Percentiles rank a stretch among this genome's conserved stretches.
These are phyloP conservation scores for Calonectria pseudoturangicola DNA, from an alignment of 2,329 filamentous ascomycete species.

Conservation along the genomic window DNA sequence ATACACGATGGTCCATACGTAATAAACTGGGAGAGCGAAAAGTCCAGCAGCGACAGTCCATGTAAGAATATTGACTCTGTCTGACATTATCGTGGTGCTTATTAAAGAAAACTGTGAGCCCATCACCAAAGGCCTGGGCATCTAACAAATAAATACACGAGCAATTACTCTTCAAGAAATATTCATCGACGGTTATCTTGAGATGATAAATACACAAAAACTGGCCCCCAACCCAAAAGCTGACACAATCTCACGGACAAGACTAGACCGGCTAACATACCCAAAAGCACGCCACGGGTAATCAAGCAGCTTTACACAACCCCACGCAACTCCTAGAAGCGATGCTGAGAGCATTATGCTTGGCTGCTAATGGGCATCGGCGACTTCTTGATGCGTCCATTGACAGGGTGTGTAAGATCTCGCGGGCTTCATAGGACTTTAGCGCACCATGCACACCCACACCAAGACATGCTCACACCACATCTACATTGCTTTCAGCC, in stretches of 20 bases:
- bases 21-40: background rate
- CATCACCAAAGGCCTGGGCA: background rate
- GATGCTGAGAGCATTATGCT: too few species aligned
- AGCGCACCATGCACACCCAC: background rate
- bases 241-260: background rate
- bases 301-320: too few species aligned
- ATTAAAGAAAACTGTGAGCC: background rate
- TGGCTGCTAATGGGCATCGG: background rate
- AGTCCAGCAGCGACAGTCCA: constrained; percentile 1
- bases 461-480: background rate
- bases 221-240: background rate
- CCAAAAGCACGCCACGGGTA: too few species aligned
- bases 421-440: background rate
- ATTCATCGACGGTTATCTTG: too few species aligned
- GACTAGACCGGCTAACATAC: background rate
- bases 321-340: too few species aligned
- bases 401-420: background rate
- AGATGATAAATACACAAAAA: background rate
- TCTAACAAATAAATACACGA: too few species aligned
- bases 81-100: background rate
- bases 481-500: background rate
- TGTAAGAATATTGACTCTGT: background rate
- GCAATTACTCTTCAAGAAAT: background rate
- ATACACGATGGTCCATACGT: background rate
- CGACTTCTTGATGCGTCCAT: background rate